Conservation (phyloP, 1,284 basidiomycete species). For the Ganoderma boninense region DNA sequence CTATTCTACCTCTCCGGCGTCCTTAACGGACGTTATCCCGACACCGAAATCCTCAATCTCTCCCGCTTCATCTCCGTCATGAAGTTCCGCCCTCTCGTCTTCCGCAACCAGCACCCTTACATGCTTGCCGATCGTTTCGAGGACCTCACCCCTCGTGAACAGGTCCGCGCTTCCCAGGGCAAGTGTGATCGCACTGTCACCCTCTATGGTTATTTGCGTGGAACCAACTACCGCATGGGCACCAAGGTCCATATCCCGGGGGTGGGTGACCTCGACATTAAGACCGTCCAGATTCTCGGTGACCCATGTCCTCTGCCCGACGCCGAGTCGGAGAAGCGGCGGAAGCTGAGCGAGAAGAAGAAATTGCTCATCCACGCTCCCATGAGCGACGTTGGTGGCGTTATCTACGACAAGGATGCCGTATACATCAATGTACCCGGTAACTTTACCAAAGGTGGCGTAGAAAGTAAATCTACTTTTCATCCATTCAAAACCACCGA, state of each 20-base stretch:
- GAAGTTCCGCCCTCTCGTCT: constrained; percentile 98
- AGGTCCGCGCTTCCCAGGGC: constrained; percentile 79
- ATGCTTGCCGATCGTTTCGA: constrained; percentile 96
- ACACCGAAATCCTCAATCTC: constrained; percentile 95
- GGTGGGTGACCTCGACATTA: constrained; percentile 87
- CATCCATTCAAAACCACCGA: constrained; percentile 6
- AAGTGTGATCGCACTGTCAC: constrained; percentile 93
- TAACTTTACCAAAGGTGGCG: constrained; percentile 82
- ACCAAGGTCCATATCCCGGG: constrained; percentile 97
- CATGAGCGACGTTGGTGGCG: constrained; percentile 98
- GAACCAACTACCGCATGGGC: constrained; percentile 84
- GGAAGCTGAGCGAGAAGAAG: constrained; percentile 95
- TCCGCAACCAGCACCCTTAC: constrained; percentile 96
- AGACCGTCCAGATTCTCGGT: constrained; percentile 77
- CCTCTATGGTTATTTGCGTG: constrained; percentile 94
- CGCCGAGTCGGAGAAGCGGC: constrained; percentile 89
- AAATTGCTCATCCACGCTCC: constrained; percentile 95
- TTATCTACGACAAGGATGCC: constrained; percentile 98
- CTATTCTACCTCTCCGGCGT: constrained; percentile 99
- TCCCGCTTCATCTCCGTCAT: constrained; percentile 97
- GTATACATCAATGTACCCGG: constrained; percentile 99
- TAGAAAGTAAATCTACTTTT: constrained; percentile 54
- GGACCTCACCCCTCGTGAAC: constrained; percentile 92
- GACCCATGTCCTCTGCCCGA: constrained; percentile 98
- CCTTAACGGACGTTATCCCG: constrained; percentile 97